Percentiles rank a stretch among this genome's conserved stretches.
Conservation (phyloP, 2,329 filamentous ascomycete species). For the Colletotrichum brevisporum region DNA sequence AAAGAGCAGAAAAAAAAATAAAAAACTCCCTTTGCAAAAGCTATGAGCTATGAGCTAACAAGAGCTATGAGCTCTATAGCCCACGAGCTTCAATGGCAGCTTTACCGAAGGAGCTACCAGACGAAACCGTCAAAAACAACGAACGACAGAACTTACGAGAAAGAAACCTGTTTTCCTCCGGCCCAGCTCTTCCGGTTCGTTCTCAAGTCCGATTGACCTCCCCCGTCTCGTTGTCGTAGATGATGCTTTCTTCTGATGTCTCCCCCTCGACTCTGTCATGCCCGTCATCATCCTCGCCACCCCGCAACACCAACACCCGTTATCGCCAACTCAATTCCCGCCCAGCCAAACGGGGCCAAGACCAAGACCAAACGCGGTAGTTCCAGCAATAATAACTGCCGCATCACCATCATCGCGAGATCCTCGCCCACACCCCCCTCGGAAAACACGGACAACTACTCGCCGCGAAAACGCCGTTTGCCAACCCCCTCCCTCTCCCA, state of each 20-base stretch:
- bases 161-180: neutral
- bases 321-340: constrained; percentile 18
- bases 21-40: no score
- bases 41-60: neutral
- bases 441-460: neutral
- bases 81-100: neutral
- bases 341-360: constrained; percentile 21
- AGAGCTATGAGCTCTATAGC: no score
- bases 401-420: no score
- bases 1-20: neutral
- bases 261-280: neutral
- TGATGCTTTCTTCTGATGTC: neutral
- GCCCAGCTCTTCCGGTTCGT: neutral
- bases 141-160: neutral
- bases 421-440: no score
- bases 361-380: neutral
- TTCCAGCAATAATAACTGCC: neutral
- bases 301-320: constrained; percentile 6
- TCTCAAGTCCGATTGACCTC: neutral
- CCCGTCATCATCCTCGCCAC: neutral
- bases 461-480: neutral
- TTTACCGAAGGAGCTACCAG: constrained; percentile 17
- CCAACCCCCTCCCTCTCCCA: neutral
- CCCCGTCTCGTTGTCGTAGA: constrained; percentile 18
- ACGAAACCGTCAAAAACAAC: constrained; percentile 32